Conservation (phyloP, 257 asterid species). For the Ballota nigra region DNA sequence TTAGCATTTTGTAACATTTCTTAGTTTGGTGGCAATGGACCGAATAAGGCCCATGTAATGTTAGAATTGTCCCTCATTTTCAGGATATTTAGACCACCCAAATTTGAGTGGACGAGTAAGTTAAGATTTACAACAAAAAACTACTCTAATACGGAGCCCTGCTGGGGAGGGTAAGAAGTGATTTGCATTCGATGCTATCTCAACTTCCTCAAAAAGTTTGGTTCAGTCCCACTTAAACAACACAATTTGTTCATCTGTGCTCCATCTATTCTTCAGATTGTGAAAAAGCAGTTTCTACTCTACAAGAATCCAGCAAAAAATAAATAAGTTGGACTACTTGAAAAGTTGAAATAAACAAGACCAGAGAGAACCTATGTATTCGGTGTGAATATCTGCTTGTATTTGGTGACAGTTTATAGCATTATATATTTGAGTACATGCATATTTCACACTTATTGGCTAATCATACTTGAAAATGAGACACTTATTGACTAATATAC, state of each 20-base stretch:
- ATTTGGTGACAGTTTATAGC: not conserved
- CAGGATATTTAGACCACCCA: not conserved
- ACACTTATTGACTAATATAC: no score
- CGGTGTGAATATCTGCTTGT: not conserved
- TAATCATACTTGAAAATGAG: not conserved
- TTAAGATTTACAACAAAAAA: not conserved
- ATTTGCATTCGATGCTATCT: not conserved
- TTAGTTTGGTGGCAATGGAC: not conserved
- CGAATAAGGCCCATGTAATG: not conserved
- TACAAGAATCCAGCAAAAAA: not conserved
- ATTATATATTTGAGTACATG: no score
- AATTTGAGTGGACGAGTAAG: not conserved
- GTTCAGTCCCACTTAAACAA: not conserved
- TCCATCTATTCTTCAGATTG: not conserved
- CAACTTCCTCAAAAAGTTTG: not conserved
- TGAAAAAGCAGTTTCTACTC: not conserved
- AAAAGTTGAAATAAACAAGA: not conserved
- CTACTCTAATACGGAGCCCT: not conserved
- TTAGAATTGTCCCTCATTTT: not conserved
- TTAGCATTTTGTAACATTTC: constrained; percentile 3
- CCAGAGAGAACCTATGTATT: not conserved
- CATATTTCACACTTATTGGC: not conserved
- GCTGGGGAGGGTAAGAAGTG: not conserved
- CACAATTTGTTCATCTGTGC: not conserved
- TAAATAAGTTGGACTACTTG: not conserved